Evolutionary conservation across 2,329 filamentous ascomycete genomes (phyloP).

Genomic region (Colletotrichum spaethianum): DNA sequence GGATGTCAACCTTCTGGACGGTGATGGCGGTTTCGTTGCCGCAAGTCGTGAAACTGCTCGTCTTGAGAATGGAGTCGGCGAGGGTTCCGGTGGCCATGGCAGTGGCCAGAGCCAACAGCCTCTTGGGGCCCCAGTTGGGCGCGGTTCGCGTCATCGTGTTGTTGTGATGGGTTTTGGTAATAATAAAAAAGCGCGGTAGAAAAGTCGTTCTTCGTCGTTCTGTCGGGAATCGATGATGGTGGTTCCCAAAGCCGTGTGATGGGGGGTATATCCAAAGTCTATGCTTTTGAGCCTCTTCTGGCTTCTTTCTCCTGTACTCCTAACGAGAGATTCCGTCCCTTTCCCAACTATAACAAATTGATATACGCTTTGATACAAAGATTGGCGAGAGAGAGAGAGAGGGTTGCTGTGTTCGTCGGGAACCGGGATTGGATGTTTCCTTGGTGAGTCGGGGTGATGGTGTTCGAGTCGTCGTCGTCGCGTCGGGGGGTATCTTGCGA

Average conservation of each 20-base stretch:
- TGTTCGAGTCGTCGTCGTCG: conserved; percentile 37
- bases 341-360: conserved; percentile 25
- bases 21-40: conserved; percentile 64
- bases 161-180: not conserved
- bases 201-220: conserved; percentile 31
- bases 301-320: conserved; percentile 38
- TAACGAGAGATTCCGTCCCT: conserved; percentile 26
- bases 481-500: conserved; percentile 40
- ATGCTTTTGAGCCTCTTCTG: conserved; percentile 39
- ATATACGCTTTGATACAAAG: conserved; percentile 28
- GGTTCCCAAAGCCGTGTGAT: conserved; percentile 23
- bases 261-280: conserved; percentile 40
- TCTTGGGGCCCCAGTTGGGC: conserved; percentile 47
- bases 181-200: not conserved
- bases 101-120: conserved; percentile 53
- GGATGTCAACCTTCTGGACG: conserved; percentile 81
- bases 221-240: conserved; percentile 25
- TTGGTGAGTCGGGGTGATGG: conserved; percentile 26
- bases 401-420: conserved; percentile 30
- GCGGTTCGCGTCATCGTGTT: conserved; percentile 52
- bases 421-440: conserved; percentile 14
- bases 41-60: conserved; percentile 85
- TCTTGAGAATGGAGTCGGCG: conserved; percentile 81
- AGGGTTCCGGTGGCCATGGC: conserved; percentile 64
- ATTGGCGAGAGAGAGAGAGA: conserved; percentile 26